Conservation (phyloP, 306 rosid species). For the Glycine soja region DNA sequence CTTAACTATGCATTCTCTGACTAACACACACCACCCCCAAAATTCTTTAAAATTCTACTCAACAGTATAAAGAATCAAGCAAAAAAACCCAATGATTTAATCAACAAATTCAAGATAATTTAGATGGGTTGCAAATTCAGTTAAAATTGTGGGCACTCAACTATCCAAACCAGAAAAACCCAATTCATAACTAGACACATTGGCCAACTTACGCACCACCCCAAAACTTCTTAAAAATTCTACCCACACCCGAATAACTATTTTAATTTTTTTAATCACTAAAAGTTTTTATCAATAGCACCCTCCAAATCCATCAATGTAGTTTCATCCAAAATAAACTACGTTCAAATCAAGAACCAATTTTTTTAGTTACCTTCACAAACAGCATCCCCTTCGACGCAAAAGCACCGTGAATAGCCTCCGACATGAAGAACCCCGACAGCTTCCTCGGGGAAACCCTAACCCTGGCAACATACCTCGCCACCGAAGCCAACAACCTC, state of each 20-base stretch:
- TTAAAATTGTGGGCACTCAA: neutral
- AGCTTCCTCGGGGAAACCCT: conserved; percentile 54
- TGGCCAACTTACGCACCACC: neutral
- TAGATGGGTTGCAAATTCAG: neutral
- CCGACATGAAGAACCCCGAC: conserved; percentile 58
- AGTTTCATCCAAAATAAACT: neutral
- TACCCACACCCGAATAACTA: neutral
- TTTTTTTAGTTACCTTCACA: conserved; percentile 52
- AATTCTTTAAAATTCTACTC: neutral
- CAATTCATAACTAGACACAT: neutral
- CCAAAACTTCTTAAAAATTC: neutral
- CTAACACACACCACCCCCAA: neutral
- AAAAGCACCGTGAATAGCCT: conserved; percentile 56
- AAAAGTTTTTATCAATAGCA: neutral
- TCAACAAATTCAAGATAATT: neutral
- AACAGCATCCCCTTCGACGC: conserved; percentile 55
- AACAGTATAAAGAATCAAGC: neutral
- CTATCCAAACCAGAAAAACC: neutral
- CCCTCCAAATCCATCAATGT: neutral
- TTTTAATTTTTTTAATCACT: too few species aligned
- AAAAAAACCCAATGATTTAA: neutral
- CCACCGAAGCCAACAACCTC: conserved; percentile 54
- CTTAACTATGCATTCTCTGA: neutral
- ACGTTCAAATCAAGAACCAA: neutral
- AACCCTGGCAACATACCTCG: conserved; percentile 52